These are phyloP conservation scores for Phytopythium helicoides DNA, from an alignment of 352 stramenopile genomes.

Conservation along the genomic window DNA sequence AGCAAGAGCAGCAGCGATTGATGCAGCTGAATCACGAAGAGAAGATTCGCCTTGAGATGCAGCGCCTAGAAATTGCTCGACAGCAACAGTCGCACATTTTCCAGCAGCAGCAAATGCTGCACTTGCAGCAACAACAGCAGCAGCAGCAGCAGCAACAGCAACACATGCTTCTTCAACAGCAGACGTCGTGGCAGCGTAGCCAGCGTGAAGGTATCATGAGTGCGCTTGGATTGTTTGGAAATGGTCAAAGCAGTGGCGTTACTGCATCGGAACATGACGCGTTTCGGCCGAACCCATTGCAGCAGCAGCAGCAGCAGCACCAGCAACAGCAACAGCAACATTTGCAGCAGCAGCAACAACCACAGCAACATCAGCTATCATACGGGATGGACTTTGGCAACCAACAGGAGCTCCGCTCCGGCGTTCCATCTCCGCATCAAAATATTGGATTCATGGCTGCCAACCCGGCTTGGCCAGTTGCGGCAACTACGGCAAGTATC, in stretches of 20 bases:
- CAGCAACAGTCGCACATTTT: slow-evolving; percentile 65
- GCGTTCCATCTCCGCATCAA: slow-evolving; percentile 15
- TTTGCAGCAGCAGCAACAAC: slow-evolving; percentile 1
- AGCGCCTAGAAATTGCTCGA: slow-evolving; percentile 66
- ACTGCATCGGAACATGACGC: slow-evolving; percentile 20
- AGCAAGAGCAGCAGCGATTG: slow-evolving; percentile 70
- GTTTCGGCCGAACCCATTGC: slow-evolving; percentile 34
- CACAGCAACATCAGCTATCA: background rate
- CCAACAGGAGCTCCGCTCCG: slow-evolving; percentile 31
- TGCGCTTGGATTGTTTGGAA: slow-evolving; percentile 64
- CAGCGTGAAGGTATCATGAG: slow-evolving; percentile 82
- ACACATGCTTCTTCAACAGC: slow-evolving; percentile 69
- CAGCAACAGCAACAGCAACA: too few species aligned
- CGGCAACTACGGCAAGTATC: background rate
- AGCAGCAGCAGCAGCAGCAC: slow-evolving; percentile 20
- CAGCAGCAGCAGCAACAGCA: slow-evolving; percentile 65
- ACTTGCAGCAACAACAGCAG: slow-evolving; percentile 44
- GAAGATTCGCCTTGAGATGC: slow-evolving; percentile 83
- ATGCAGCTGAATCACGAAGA: slow-evolving; percentile 67
- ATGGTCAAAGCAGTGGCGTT: slow-evolving; percentile 19
- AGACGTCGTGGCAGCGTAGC: slow-evolving; percentile 72
- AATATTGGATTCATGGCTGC: slow-evolving; percentile 31
- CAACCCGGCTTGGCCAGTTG: slow-evolving; percentile 3
- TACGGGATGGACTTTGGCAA: slow-evolving; percentile 53
- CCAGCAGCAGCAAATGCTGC: slow-evolving; percentile 50